A percentile compares a stretch with the other conserved stretches of the same genome.
Conservation (phyloP, 1,139 yeast genomes). For the Zygoascus meyerae region DNA sequence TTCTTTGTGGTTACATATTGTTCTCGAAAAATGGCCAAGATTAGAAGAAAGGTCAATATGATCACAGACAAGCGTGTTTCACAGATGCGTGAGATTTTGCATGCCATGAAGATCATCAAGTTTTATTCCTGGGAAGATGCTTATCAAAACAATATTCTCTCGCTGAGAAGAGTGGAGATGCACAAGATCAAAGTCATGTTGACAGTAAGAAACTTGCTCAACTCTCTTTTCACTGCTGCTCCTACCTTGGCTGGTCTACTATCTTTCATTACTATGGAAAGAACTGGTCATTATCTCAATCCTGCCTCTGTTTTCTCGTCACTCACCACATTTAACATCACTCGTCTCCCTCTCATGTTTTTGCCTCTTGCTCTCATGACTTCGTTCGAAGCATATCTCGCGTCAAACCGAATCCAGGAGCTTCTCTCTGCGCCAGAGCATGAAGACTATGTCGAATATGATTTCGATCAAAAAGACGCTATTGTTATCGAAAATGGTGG, state of each 20-base stretch:
- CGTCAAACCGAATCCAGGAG: conserved; percentile 53
- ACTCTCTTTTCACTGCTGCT: conserved; percentile 55
- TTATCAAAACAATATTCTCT: conserved; percentile 43
- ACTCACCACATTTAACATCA: conserved; percentile 63
- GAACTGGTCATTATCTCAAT: conserved; percentile 48
- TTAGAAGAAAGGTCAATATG: conserved; percentile 41
- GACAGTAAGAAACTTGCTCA: conserved; percentile 46
- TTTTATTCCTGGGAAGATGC: conserved; percentile 72
- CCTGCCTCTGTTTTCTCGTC: conserved; percentile 80
- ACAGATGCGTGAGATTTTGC: conserved; percentile 57
- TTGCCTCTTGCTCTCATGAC: conserved; percentile 62
- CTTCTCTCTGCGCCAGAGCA: conserved; percentile 44
- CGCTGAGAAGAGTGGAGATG: conserved; percentile 44
- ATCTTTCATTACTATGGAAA: conserved; percentile 63
- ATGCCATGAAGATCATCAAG: conserved; percentile 62
- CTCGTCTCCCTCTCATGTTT: conserved; percentile 64
- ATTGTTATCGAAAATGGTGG: conserved; percentile 47
- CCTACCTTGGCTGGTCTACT: conserved; percentile 66
- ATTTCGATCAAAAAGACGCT: conserved; percentile 30
- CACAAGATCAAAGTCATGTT: conserved; percentile 29
- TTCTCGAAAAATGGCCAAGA: conserved; percentile 39
- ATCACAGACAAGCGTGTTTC: conserved; percentile 57
- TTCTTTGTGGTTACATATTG: conserved; percentile 27
- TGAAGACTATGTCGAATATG: conserved; percentile 31
- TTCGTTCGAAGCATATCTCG: conserved; percentile 63